Percentiles rank a stretch among this genome's conserved stretches.
phyloP scores from a whole-genome alignment of 176 grass and related monocot genomes.

The Guadua angustifolia region DNA sequence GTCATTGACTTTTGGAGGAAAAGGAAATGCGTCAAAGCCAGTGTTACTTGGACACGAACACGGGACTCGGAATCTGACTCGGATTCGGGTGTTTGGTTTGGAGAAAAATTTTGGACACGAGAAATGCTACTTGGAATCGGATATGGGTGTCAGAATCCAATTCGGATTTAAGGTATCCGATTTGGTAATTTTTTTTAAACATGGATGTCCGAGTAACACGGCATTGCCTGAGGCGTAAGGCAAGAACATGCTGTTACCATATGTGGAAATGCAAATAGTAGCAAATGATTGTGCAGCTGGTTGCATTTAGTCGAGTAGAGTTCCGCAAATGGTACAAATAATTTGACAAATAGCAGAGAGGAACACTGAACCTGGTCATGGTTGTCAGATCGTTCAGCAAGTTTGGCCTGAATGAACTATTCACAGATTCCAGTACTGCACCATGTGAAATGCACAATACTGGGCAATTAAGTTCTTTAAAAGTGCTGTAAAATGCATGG shows the following conservation, averaged over 20 bases:
- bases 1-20: constrained; percentile 12
- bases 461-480: constrained; percentile 8
- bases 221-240: constrained; percentile 2
- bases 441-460: neutral
- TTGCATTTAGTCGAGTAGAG: neutral
- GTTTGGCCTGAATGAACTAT: constrained; percentile 19
- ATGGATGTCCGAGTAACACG: neutral
- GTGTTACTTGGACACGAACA: no score
- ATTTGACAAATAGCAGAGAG: constrained; percentile 1
- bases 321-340: neutral
- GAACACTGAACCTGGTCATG: constrained; percentile 29
- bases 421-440: constrained; percentile 1
- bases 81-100: no score
- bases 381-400: constrained; percentile 16
- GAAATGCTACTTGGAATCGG: no score
- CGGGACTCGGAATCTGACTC: no score
- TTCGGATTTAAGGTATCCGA: no score
- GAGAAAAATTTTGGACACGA: no score
- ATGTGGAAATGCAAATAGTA: constrained; percentile 10
- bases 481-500: neutral
- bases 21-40: neutral
- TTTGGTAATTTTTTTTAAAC: no score
- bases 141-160: no score
- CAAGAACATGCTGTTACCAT: neutral
- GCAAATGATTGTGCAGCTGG: neutral